Evolutionary conservation across 352 stramenopile species (phyloP), one percentile per base, ranked within the genome.

Genomic region (Globisporangium carolinianum): DNA sequence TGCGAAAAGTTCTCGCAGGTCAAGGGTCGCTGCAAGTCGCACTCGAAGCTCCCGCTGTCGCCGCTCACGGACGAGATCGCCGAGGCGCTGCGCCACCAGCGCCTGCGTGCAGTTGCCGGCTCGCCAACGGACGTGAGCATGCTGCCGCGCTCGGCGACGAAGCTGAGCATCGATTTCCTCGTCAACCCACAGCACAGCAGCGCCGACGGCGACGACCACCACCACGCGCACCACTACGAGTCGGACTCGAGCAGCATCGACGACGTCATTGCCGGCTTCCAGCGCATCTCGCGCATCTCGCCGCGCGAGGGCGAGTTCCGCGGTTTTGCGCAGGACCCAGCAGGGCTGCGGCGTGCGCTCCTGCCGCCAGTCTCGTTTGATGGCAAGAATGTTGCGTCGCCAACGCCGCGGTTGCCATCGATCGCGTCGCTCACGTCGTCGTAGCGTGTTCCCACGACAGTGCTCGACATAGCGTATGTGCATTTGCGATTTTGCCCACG

Each of bases 1-100:
- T 95, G 86, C 61, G 73, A 90, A 55, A 94, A 94, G 71, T 94
- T 94, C 58, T 90, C 83, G n/a, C 83, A 94, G 60, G 83, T 94
- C 58, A 90, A 90, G 46, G 83, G 83, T 24, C 83, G 83, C 18
- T 94, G 83, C 70, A 94, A 94, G 72, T 86, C 78, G 39, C 83
- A 94, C 68, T 89, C 81, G 8, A 94, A 94, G 72, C 73, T 91
- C 6, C 62, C 61, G 3, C 45, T 65, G 51, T 47, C 61, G 42
- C 42, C 59, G 46, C 42, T 79, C 32, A 62, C 61, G 3, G 53
- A 66, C 10, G 54, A 62, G 39, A 47, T 51, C 39, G 53, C 53
- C 3, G 57, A 59, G 15, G 47, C 68, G 15, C 54, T 53, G 43
- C 61, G 52, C n/a, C 66, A 56, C 68, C 64, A 48, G 48, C 64